Percentiles rank a stretch among this genome's conserved stretches.
phyloP scores from a whole-genome alignment of 371 early-diverging fungal species.

The Parasitella parasitica region DNA sequence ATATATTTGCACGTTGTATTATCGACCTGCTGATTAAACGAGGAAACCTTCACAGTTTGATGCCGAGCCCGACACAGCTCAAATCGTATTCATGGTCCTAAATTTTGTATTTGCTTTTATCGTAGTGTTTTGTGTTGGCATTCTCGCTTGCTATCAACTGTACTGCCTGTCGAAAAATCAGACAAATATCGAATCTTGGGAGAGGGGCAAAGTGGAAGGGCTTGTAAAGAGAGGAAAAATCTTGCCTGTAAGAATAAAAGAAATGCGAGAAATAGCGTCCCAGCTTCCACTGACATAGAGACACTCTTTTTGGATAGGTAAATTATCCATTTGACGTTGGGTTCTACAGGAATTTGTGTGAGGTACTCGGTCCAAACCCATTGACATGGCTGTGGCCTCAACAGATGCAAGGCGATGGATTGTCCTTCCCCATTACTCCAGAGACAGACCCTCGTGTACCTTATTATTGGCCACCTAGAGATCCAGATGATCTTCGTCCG shows the following conservation, averaged over 20 bases:
- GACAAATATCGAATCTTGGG: conserved; percentile 91
- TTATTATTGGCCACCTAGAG: conserved; percentile 41
- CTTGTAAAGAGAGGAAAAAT: conserved; percentile 68
- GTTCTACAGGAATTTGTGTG: conserved; percentile 67
- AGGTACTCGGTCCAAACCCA: conserved; percentile 75
- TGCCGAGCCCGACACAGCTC: conserved; percentile 60
- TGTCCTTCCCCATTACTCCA: conserved; percentile 59
- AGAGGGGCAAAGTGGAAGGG: conserved; percentile 80
- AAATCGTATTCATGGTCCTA: conserved; percentile 72
- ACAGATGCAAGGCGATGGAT: conserved; percentile 66
- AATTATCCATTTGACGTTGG: conserved; percentile 84
- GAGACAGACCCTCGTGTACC: conserved; percentile 29
- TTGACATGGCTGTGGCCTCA: conserved; percentile 74
- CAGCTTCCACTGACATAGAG: too few species aligned
- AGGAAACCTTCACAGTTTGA: too few species aligned
- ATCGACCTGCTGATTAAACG: too few species aligned
- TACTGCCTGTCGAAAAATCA: conserved; percentile 84
- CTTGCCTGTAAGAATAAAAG: conserved; percentile 44
- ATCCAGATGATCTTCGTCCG: conserved; percentile 37
- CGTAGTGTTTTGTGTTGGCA: conserved; percentile 80
- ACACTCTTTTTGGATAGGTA: too few species aligned
- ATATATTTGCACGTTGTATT: background rate
- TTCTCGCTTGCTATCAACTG: conserved; percentile 81
- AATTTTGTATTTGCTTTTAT: conserved; percentile 73
- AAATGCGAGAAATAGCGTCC: background rate